Base-by-base conservation (phyloP, 2,329 filamentous ascomycete genomes). In the Monosporascus sp. region DNA sequence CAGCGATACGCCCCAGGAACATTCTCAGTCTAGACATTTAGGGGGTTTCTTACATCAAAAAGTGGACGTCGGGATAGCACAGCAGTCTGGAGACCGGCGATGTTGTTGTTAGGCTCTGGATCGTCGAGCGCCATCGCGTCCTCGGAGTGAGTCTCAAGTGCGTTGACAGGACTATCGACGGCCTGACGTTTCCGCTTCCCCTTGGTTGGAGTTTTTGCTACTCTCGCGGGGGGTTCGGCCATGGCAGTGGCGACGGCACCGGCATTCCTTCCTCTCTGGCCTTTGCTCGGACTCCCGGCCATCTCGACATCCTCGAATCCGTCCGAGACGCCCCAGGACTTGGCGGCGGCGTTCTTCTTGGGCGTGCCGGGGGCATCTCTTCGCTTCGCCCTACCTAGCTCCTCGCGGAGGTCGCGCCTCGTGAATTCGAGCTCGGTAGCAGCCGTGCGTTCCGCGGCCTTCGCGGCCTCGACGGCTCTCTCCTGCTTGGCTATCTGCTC, bases 251-350 rank as follows among this genome's bases (percentile, higher is more conserved):
- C 73, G 2, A 79, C 71, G 0, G 77, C 68, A 1, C 74, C 73
- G 0, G 69, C 66, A 51, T 74, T 72, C 56, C 67, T 75, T 60
- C 59, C 71, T 50, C 73, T 70, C 50, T 76, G 73, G 1, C 73
- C 74, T 60, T 81, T 83, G 63, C 70, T 78, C 1, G 81, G 82
- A 52, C 81, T 84, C 5, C 69, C 66, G 7, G 76, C 73, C 52
- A 83, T 74, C 56, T 84, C 81, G 58, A 83, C 74, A 55, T 90
- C 84, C 55, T 92, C 88, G 62, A 94, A 94, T 0, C 90, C 90
- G 69, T 94, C 90, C 1, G 87, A 80, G 49, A 88, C 73, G 1
- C 79, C 76, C 70, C 81, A 81, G 1, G 74, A 70, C 66, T 80
- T 84, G 27, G 76, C 69, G 1, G 71, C 65, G 59, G 73, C 77